A percentile compares a stretch with the other conserved stretches of the same genome.
Evolutionary conservation across 176 grass and related monocot genomes (phyloP).

Genomic region (Zea luxurians): DNA sequence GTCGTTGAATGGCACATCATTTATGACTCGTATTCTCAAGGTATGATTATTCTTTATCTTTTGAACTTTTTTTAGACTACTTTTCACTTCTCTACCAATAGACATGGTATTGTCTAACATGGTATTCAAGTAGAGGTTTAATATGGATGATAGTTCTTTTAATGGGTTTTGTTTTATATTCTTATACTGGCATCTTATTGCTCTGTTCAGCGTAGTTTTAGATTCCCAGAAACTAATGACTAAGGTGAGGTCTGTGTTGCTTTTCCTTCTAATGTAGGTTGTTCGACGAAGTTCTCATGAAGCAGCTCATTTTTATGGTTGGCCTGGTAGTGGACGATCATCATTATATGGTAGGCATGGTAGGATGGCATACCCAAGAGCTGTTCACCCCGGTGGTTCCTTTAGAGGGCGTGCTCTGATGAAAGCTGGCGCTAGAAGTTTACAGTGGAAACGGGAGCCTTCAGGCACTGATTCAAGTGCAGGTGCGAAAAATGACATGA

Average conservation of each 20-base stretch:
- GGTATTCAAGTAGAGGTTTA: not conserved
- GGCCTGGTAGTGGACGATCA: conserved; percentile 53
- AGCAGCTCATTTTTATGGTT: conserved; percentile 78
- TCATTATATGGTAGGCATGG: conserved; percentile 56
- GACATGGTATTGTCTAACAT: not conserved
- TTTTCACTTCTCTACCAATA: not conserved
- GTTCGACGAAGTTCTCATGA: conserved; percentile 75
- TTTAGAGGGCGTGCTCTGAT: conserved; percentile 58
- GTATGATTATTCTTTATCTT: conserved; percentile 37
- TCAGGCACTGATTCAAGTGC: conserved; percentile 41
- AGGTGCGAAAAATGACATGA: conserved; percentile 49
- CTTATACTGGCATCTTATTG: not conserved
- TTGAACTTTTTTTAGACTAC: not conserved
- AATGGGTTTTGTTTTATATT: not conserved
- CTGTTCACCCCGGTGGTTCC: conserved; percentile 48
- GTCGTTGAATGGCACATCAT: conserved; percentile 91
- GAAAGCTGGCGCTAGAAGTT: conserved; percentile 82
- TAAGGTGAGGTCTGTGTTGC: not conserved
- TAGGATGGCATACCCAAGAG: conserved; percentile 65
- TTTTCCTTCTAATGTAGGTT: conserved; percentile 56
- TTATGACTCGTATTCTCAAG: conserved; percentile 94
- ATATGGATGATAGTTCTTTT: not conserved
- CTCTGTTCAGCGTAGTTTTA: conserved; percentile 11
- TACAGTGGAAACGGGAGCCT: conserved; percentile 88
- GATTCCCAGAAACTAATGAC: not conserved